These are phyloP conservation scores for Termitomyces sp. DNA, from an alignment of 768 basidiomycete species.

Conservation along the genomic window DNA sequence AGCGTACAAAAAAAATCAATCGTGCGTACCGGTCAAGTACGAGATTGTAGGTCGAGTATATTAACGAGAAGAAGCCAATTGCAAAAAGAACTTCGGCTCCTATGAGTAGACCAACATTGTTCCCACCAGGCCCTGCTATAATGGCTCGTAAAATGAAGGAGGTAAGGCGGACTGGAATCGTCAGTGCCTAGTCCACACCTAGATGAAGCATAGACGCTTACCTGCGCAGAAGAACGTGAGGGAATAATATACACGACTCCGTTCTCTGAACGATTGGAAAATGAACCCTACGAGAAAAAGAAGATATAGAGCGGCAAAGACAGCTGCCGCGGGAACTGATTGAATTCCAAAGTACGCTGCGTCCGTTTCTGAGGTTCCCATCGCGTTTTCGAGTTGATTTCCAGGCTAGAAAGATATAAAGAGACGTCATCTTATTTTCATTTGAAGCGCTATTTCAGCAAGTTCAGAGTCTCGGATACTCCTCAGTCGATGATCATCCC, in stretches of 20 bases:
- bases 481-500: not conserved
- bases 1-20: not conserved
- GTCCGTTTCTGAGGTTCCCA: not conserved
- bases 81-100: slow-evolving; percentile 22
- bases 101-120: slow-evolving; percentile 20
- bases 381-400: not conserved
- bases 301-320: slow-evolving; percentile 22
- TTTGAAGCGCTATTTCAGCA: not conserved
- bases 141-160: slow-evolving; percentile 24
- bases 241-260: slow-evolving; percentile 19
- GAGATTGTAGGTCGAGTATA: slow-evolving; percentile 27
- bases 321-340: slow-evolving; percentile 16
- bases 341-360: slow-evolving; percentile 11
- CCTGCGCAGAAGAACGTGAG: slow-evolving; percentile 23
- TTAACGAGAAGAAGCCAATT: slow-evolving; percentile 26
- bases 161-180: slow-evolving; percentile 18
- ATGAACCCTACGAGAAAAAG: slow-evolving; percentile 18
- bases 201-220: slow-evolving; percentile 4
- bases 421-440: not conserved
- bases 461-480: not conserved
- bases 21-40: slow-evolving; percentile 25
- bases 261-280: slow-evolving; percentile 12
- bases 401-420: too few species aligned
- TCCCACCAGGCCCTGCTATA: slow-evolving; percentile 17
- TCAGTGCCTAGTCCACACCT: not conserved